Evolutionary conservation across 108 stramenopile genomes (phyloP).

Genomic region (Nannochloropsis gaditana): DNA sequence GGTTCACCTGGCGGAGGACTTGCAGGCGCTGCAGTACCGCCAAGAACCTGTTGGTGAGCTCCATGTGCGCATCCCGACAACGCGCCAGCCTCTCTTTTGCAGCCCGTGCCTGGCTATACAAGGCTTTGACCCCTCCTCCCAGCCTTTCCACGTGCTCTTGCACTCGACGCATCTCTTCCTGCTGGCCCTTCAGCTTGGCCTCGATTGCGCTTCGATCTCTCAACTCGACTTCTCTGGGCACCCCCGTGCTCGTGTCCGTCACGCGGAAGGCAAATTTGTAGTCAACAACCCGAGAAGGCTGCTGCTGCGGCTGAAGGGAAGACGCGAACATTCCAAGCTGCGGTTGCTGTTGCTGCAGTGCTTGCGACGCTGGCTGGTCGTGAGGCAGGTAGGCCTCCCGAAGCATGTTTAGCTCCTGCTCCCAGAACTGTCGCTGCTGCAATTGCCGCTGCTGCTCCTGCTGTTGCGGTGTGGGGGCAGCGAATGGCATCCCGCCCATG

Average conservation of each 20-base stretch:
- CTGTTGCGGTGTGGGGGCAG: neutral
- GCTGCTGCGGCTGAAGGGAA: neutral
- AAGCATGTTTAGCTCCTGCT: slow-evolving; percentile 15
- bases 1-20: neutral
- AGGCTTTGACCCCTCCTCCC: neutral
- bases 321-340: neutral
- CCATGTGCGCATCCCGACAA: neutral
- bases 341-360: neutral
- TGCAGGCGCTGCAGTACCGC: slow-evolving; percentile 16
- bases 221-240: neutral
- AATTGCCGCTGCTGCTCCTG: neutral
- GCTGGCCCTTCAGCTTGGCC: neutral
- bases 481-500: neutral
- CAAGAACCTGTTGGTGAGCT: neutral
- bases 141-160: neutral
- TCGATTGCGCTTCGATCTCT: neutral
- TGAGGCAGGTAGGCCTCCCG: slow-evolving; percentile 15
- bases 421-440: slow-evolving; percentile 19
- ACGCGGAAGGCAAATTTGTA: slow-evolving; percentile 11
- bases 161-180: neutral
- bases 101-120: neutral
- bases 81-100: neutral
- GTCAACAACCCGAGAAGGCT: neutral
- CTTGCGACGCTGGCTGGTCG: neutral
- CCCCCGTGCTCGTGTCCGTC: neutral